Conservation (phyloP, 176 grass and related monocot species). For the Hyparrhenia diplandra region DNA sequence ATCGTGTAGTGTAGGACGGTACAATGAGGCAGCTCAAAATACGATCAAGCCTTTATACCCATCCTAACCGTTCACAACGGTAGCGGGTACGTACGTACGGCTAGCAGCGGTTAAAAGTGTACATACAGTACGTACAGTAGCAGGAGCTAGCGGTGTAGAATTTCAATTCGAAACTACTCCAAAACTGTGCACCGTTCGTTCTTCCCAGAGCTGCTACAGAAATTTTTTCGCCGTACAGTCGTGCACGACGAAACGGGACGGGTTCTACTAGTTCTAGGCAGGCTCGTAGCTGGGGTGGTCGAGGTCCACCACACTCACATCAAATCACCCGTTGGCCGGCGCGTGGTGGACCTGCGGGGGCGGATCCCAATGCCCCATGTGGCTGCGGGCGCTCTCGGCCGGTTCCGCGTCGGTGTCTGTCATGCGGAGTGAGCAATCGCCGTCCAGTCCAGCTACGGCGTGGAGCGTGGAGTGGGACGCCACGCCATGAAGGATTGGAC, state of each 20-base stretch:
- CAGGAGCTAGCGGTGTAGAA: not conserved
- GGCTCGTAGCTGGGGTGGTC: not conserved
- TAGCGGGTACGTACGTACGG: not conserved
- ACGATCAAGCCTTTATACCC: not conserved
- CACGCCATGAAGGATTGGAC: too few relatives aligned
- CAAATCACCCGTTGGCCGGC: too few relatives aligned
- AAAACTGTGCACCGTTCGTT: too few relatives aligned
- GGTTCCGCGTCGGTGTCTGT: constrained; percentile 8
- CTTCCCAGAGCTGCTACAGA: not conserved
- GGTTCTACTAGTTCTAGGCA: not conserved
- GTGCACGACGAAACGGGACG: not conserved
- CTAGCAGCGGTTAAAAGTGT: not conserved
- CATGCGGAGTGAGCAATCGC: too few relatives aligned
- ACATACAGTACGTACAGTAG: not conserved
- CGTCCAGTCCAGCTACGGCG: too few relatives aligned
- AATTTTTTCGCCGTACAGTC: too few relatives aligned
- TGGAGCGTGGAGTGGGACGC: too few relatives aligned
- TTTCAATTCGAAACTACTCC: not conserved
- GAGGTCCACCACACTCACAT: not conserved
- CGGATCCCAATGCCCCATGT: not conserved
- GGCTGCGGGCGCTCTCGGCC: too few relatives aligned
- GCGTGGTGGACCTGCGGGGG: not conserved
- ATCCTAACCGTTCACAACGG: not conserved
- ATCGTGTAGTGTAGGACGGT: not conserved
- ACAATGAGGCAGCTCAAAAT: not conserved